Conservation (phyloP, 768 basidiomycete species). For the Amanita rimosa region DNA sequence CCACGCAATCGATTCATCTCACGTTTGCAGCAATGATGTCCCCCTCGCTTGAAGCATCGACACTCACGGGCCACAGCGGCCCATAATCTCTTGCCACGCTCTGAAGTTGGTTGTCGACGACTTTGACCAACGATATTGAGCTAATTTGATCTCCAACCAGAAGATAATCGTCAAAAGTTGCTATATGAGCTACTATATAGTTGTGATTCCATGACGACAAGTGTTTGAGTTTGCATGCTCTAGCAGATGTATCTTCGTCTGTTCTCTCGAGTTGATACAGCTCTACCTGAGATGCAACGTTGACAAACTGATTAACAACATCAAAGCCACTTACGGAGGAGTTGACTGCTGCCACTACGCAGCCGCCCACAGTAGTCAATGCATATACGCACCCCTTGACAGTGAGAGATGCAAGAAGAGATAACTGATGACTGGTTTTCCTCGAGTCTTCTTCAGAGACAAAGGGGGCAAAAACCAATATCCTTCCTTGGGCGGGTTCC, state of each 20-base stretch:
- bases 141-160: constrained; percentile 68
- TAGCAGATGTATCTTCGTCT: constrained; percentile 17
- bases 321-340: constrained; percentile 43
- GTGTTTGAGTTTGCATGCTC: constrained; percentile 26
- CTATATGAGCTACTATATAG: constrained; percentile 64
- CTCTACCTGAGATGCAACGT: constrained; percentile 26
- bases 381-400: constrained; percentile 65
- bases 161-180: constrained; percentile 42
- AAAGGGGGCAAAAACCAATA: constrained; percentile 43
- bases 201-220: constrained; percentile 70
- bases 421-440: constrained; percentile 19
- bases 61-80: constrained; percentile 60
- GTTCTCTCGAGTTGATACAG: constrained; percentile 29
- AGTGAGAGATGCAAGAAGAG: constrained; percentile 28
- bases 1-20: constrained; percentile 15
- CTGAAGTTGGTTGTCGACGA: constrained; percentile 30
- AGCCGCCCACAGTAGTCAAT: constrained; percentile 34
- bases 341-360: constrained; percentile 63
- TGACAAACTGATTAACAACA: background rate
- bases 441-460: constrained; percentile 14
- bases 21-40: constrained; percentile 71
- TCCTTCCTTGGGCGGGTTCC: constrained; percentile 44
- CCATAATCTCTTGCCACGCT: constrained; percentile 65
- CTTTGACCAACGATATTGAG: constrained; percentile 61
- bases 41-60: constrained; percentile 43